Evolutionary conservation across 495 filamentous ascomycete species (phyloP), one percentile per base, ranked within the genome.

Genomic region (Rusavskia elegans): DNA sequence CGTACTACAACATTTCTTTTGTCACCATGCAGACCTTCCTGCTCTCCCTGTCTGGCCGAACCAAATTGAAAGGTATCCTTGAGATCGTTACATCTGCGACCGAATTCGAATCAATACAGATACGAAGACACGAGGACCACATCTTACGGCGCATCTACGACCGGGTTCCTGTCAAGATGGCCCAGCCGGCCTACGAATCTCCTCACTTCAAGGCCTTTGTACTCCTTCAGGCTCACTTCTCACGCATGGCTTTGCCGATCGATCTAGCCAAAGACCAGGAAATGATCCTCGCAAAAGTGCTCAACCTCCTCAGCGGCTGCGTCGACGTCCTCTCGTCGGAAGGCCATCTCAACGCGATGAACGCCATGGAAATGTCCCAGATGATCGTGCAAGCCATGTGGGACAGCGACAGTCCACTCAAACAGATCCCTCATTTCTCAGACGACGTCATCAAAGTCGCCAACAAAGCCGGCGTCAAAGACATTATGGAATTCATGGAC

Each of bases 371-470:
- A 67, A 85, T 99, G 82, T 94, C 88, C 21, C 92, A 99, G 66
- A 99, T 99, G 92, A 85, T 90, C 51, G 89, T 99, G 19, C 92
- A 99, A 66, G 89, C 86, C 29, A 95, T 96, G 86, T 99, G 92
- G 92, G 89, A 97, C 70, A 84, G 88, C 21, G 92, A 99, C 66
- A 92, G 85, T 56, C 88, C 93, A 44, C 75, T 99, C 49, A 95
- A 94, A 71, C 92, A 99, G 69, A 95, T 99, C 58, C 92, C 92
- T 54, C 84, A 95, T 67, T 99, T 99, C 66, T 78, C 82, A 5
- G 77, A 84, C 25, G 81, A 92, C 52, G 81, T 82, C 46, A 80
- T 96, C 57, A 84, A 92, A 67, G 83, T 78, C 54, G 87, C 87
- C 40, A 84, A 87, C 60, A 81, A 87, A 50, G 81, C 74, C 57